A percentile compares a stretch with the other conserved stretches of the same genome.
Conservation (phyloP, 768 basidiomycete species). For the Collybia mongolica region DNA sequence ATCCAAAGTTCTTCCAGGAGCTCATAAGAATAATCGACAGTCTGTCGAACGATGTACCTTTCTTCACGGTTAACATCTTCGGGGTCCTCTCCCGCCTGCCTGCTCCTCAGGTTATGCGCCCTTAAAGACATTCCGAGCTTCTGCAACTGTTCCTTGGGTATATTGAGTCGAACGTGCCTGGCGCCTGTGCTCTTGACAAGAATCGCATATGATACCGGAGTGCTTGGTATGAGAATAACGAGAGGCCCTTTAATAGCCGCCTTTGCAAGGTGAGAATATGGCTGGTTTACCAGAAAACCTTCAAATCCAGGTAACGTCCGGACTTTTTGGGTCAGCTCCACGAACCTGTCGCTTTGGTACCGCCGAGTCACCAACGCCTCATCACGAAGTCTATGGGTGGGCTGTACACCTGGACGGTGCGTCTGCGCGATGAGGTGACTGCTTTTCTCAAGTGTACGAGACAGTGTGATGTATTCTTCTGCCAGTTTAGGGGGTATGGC, state of each 20-base stretch:
- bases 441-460: not conserved
- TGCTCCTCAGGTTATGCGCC: not conserved
- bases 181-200: slow-evolving; percentile 9
- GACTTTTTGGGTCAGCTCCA: not conserved
- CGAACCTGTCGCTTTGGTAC: not conserved
- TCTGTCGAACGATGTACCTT: not conserved
- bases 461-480: not conserved
- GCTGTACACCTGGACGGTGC: not conserved
- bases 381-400: not conserved
- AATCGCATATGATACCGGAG: slow-evolving; percentile 18
- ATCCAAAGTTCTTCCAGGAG: slow-evolving; percentile 19
- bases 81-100: not conserved
- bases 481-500: slow-evolving; percentile 2
- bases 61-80: not conserved
- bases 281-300: not conserved
- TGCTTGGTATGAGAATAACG: slow-evolving; percentile 17
- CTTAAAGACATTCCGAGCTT: not conserved
- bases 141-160: slow-evolving; percentile 4
- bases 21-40: not conserved
- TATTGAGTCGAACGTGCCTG: slow-evolving; percentile 14
- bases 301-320: not conserved
- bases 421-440: not conserved
- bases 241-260: slow-evolving; percentile 12
- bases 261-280: not conserved
- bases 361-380: not conserved